Conservation (phyloP, 2,329 filamentous ascomycete genomes). For the Aureobasidium sp. region DNA sequence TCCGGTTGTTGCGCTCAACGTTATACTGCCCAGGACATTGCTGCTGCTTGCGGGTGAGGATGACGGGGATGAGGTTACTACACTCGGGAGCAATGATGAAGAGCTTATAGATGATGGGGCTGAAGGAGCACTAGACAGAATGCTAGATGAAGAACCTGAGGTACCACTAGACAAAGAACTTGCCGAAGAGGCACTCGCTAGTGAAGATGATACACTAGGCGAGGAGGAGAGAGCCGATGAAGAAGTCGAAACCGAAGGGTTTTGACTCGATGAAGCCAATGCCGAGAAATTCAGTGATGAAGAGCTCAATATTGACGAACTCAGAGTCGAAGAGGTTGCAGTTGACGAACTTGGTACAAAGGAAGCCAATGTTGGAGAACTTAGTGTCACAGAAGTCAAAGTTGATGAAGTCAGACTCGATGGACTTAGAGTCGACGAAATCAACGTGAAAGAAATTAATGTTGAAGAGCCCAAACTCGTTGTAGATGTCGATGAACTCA, state of each 20-base stretch:
- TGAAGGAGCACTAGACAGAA: neutral
- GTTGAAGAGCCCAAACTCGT: too few relatives aligned
- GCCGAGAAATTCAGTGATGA: neutral
- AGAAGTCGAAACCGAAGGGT: neutral
- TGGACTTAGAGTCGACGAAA: neutral
- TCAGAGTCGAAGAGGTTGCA: neutral
- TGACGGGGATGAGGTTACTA: neutral
- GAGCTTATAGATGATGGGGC: neutral
- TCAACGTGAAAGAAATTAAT: neutral
- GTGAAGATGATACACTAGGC: too few relatives aligned
- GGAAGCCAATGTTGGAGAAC: neutral
- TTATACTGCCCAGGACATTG: neutral
- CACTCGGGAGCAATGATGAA: neutral
- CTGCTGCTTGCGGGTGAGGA: neutral
- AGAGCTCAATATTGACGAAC: neutral
- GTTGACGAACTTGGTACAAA: neutral
- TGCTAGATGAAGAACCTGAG: conserved; percentile 1
- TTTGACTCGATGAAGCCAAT: neutral
- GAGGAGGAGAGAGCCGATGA: neutral
- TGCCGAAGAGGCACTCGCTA: neutral
- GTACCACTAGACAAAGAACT: conserved; percentile 4
- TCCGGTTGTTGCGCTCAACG: neutral
- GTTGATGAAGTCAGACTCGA: neutral
- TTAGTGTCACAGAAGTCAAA: neutral
- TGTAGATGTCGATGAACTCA: too few relatives aligned